Percentiles rank a stretch among this genome's conserved stretches.
These are phyloP conservation scores for Fagopyrum homotropicum DNA, from an alignment of 148 eudicot genomes.

Conservation along the genomic window DNA sequence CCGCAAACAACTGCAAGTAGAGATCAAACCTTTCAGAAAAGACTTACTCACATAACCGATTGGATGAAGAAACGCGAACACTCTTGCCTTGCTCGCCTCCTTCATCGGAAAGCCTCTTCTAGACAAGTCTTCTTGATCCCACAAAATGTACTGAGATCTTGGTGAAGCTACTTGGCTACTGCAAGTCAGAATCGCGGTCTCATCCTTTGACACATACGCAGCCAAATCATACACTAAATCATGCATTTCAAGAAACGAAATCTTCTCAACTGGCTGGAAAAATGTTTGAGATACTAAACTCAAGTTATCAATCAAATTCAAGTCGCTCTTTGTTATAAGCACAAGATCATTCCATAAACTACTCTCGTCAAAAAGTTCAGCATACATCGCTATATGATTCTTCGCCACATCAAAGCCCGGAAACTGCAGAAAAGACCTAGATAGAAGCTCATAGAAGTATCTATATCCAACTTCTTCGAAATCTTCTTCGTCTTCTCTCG, in stretches of 20 bases:
- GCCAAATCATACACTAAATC: background rate
- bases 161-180: background rate
- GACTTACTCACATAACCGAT: background rate
- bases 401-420: background rate
- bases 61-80: background rate
- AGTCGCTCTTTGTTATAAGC: background rate
- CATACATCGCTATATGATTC: background rate
- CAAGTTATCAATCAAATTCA: background rate
- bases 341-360: background rate
- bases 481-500: background rate
- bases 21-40: background rate
- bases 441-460: conserved; percentile 14
- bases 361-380: background rate
- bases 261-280: background rate
- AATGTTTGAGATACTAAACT: background rate
- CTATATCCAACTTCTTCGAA: conserved; percentile 12
- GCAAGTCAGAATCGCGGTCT: background rate
- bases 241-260: background rate
- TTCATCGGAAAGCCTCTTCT: background rate
- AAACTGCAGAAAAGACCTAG: conserved; percentile 17
- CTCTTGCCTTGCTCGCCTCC: background rate
- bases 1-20: background rate
- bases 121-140: background rate
- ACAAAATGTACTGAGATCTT: background rate
- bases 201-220: background rate